These are phyloP conservation scores for Eimeria tenella DNA, from an alignment of 169 alveolate genomes.

Conservation along the genomic window DNA sequence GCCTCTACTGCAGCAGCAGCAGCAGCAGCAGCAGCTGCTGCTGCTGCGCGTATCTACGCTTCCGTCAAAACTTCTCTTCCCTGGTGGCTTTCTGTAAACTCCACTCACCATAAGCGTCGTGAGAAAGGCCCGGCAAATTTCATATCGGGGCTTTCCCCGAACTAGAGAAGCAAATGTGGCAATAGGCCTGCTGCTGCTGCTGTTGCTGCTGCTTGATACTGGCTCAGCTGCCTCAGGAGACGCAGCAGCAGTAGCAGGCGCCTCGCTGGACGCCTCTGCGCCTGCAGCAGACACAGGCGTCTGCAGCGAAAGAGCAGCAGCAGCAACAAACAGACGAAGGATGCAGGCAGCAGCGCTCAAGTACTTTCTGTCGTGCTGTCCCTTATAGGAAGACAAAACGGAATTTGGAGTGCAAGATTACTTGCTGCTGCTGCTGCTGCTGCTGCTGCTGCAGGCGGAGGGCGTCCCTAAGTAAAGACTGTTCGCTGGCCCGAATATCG, in stretches of 20 bases:
- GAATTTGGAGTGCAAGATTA: neutral
- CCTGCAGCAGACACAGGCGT: neutral
- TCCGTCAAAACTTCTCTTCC: too few species aligned
- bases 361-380: neutral
- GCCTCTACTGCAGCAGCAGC: neutral
- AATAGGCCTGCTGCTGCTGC: conserved; percentile 11
- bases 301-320: neutral
- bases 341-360: neutral
- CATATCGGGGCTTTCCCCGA: conserved; percentile 25
- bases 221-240: conserved; percentile 27
- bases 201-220: conserved; percentile 15
- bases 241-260: neutral
- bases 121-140: conserved; percentile 55
- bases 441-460: conserved; percentile 56
- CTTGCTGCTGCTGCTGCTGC: conserved; percentile 46
- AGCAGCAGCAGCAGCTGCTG: conserved; percentile 16
- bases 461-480: neutral
- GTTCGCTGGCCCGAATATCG: conserved; percentile 42
- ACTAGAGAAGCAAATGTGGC: conserved; percentile 48
- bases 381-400: neutral
- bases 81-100: too few species aligned
- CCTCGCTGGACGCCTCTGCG: neutral
- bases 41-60: neutral
- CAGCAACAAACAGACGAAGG: neutral
- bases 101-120: conserved; percentile 19